Percentiles rank a stretch among this genome's conserved stretches.
Conservation (phyloP, 1,284 basidiomycete genomes). For the Trichosporon sp. region DNA sequence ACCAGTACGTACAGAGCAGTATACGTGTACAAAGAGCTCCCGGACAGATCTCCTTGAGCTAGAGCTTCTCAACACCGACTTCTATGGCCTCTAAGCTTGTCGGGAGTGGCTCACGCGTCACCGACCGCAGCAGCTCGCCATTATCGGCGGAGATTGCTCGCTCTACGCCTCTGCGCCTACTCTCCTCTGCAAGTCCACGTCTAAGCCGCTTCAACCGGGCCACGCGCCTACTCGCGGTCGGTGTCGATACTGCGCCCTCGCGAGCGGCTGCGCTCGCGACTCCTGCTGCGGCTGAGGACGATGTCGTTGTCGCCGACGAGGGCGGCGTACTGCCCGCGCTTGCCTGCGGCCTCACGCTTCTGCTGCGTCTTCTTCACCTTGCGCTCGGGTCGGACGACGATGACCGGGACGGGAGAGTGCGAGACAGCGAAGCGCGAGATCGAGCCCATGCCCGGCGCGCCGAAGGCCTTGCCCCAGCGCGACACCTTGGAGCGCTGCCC, state of each 20-base stretch:
- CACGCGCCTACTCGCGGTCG: conserved; percentile 26
- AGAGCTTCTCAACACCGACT: neutral
- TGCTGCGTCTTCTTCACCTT: conserved; percentile 77
- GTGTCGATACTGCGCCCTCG: conserved; percentile 2
- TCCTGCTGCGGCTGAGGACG: conserved; percentile 37
- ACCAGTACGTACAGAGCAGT: neutral
- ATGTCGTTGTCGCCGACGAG: conserved; percentile 42
- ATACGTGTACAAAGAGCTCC: neutral
- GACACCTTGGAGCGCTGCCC: conserved; percentile 63
- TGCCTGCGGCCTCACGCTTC: conserved; percentile 76
- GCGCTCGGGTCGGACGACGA: conserved; percentile 79
- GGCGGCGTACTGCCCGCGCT: conserved; percentile 65
- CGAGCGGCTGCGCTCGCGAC: conserved; percentile 29
- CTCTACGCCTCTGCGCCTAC: neutral
- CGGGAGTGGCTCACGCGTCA: no score
- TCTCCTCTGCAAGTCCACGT: neutral
- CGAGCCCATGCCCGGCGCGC: conserved; percentile 55
- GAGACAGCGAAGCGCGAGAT: conserved; percentile 67
- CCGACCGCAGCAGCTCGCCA: no score
- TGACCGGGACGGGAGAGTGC: conserved; percentile 84
- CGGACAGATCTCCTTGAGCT: neutral
- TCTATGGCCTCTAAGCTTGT: no score
- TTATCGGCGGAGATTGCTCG: neutral
- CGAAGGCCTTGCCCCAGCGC: conserved; percentile 58
- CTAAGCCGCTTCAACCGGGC: neutral